Base-by-base conservation (phyloP, 2,329 filamentous ascomycete genomes). In the Fusarium poae region DNA sequence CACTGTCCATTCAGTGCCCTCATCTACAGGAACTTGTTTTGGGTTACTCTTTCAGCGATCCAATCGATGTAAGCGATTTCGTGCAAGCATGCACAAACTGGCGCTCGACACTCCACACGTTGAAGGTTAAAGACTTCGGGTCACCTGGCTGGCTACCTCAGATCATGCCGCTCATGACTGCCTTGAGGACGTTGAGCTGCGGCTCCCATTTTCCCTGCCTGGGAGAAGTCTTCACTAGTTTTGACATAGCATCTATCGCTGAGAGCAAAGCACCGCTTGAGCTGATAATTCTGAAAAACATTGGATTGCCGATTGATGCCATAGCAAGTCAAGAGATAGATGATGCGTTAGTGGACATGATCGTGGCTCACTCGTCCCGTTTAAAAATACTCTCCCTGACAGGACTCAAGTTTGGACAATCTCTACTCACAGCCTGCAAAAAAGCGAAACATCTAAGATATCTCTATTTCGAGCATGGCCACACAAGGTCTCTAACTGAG, bases 301-400 rank as follows among this genome's bases (percentile, higher is more conserved):
- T n/a, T 6, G 8, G 8, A 15, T 5, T 5, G 9, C 6, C 9
- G 10, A 9, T 6, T 2, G 11, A 43, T 2, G 15, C 18, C 0
- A 16, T 3, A 16, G 34, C 29, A 32, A 9, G 27, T 6, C 29
- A 51, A 3, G 34, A 11, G 1, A 18, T 44, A 10, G 42, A 57
- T 6, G 3, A 5, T 6, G 45, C 37, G 11, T 16, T 64, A 13
- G 20, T 35, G 4, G 13, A 23, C 6, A 42, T 63, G 51, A 63
- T 57, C 3, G 21, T 29, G 15, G 20, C 29, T n/a, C 58, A 64
- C 16, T 57, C 58, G 9, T 32, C 51, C 18, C 45, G 23, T 2
- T 21, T 64, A 3, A 5, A 23, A 12, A 4, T 20, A 18, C 13
- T 64, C 5, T 6, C 7, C 3, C 3, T 23, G 16, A 2, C 4